Percentiles rank a stretch among this genome's conserved stretches.
phyloP scores from a whole-genome alignment of 2,329 filamentous ascomycete species.

The Pseudogymnoascus sp. region DNA sequence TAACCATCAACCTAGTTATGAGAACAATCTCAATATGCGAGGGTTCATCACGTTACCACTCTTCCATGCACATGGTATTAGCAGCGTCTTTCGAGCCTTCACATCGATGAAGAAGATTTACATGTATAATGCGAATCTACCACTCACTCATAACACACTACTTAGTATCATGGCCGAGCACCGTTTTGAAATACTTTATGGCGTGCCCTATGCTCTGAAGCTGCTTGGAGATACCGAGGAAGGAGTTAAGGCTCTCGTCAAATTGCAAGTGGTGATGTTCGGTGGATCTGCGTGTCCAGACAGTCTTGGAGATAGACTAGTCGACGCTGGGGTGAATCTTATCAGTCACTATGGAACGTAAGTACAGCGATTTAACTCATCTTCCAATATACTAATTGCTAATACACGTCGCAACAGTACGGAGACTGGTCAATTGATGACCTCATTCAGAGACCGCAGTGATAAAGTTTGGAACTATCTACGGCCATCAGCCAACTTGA shows the following conservation, averaged over 20 bases:
- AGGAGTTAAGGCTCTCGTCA: constrained; percentile 39
- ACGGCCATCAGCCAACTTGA: constrained; percentile 8
- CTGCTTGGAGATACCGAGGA: constrained; percentile 49
- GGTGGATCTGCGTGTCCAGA: constrained; percentile 52
- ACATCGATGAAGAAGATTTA: constrained; percentile 41
- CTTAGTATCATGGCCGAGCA: constrained; percentile 35
- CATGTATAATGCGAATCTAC: constrained; percentile 46
- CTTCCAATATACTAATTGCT: not conserved
- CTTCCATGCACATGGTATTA: constrained; percentile 52
- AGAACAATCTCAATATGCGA: constrained; percentile 29
- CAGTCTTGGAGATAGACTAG: constrained; percentile 45
- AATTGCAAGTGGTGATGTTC: constrained; percentile 45
- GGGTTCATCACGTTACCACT: constrained; percentile 47
- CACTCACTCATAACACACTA: constrained; percentile 43
- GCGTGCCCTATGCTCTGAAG: constrained; percentile 57
- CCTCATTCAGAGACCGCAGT: constrained; percentile 29
- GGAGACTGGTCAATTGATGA: constrained; percentile 32
- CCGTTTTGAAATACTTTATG: constrained; percentile 46
- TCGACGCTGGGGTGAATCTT: constrained; percentile 44
- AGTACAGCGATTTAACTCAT: constrained; percentile 20
- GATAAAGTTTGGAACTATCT: constrained; percentile 37
- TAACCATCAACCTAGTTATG: constrained; percentile 11
- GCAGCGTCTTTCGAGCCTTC: constrained; percentile 44
- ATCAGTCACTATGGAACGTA: constrained; percentile 48
- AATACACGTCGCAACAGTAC: not conserved